A percentile compares a stretch with the other conserved stretches of the same genome.
phyloP scores from a whole-genome alignment of 1,139 yeast species.

The Geotrichum cucujoidarum region DNA sequence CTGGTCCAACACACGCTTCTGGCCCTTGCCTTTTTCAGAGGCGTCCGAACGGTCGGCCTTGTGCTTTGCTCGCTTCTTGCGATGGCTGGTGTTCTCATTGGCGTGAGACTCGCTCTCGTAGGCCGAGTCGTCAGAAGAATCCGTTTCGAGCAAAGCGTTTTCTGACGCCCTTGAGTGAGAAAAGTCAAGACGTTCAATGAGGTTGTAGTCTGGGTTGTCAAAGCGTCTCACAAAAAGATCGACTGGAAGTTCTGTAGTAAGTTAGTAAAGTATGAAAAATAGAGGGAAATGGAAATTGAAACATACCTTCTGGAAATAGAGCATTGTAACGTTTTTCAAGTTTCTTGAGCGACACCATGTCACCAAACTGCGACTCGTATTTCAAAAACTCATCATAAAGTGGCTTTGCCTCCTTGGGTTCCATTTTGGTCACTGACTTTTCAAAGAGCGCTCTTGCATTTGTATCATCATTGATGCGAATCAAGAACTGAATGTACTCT shows the following conservation, averaged over 20 bases:
- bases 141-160: neutral
- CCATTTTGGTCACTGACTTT: slow-evolving; percentile 47
- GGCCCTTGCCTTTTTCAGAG: neutral
- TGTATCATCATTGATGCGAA: slow-evolving; percentile 68
- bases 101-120: neutral
- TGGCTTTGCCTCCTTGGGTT: slow-evolving; percentile 37
- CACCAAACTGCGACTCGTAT: slow-evolving; percentile 58
- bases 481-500: slow-evolving; percentile 68
- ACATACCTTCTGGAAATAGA: slow-evolving; percentile 52
- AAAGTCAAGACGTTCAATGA: slow-evolving; percentile 44
- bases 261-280: neutral
- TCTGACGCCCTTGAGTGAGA: neutral
- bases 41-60: neutral
- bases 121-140: slow-evolving; percentile 5
- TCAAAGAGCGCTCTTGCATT: slow-evolving; percentile 83
- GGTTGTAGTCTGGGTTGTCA: slow-evolving; percentile 41
- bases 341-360: slow-evolving; percentile 59
- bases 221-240: slow-evolving; percentile 39
- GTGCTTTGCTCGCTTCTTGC: neutral
- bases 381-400: slow-evolving; percentile 47
- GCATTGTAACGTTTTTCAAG: slow-evolving; percentile 64
- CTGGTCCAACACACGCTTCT: neutral
- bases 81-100: neutral
- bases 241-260: slow-evolving; percentile 23
- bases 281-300: neutral